Evolutionary conservation across 108 stramenopile genomes (phyloP).

Genomic region (Skeletonema menzelii): DNA sequence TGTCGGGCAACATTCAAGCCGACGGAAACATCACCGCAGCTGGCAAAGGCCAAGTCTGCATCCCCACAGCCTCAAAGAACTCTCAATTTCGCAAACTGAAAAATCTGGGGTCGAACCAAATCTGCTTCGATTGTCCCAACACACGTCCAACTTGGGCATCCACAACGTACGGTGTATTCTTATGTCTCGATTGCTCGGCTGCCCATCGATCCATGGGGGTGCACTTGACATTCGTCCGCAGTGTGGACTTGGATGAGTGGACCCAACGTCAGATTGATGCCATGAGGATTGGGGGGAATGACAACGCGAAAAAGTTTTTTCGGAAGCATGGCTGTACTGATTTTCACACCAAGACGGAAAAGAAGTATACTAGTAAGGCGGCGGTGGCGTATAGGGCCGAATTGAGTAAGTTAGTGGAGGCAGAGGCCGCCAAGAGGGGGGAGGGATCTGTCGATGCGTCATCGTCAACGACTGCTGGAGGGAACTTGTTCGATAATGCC

Average conservation of each 20-base stretch:
- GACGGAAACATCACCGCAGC: constrained; percentile 91
- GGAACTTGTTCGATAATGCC: constrained; percentile 57
- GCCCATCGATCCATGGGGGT: constrained; percentile 91
- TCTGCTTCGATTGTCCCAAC: constrained; percentile 95
- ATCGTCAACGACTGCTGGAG: constrained; percentile 8
- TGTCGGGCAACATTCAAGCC: constrained; percentile 74
- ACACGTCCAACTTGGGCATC: constrained; percentile 92
- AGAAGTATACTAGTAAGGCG: constrained; percentile 87
- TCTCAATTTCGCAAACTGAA: constrained; percentile 87
- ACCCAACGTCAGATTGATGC: constrained; percentile 91
- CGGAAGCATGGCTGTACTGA: constrained; percentile 82
- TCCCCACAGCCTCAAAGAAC: constrained; percentile 81
- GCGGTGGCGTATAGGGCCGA: constrained; percentile 74
- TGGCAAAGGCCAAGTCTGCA: constrained; percentile 78
- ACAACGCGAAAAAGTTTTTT: constrained; percentile 78
- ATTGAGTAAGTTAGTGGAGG: constrained; percentile 68
- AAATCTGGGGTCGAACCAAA: constrained; percentile 70
- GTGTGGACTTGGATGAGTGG: constrained; percentile 93
- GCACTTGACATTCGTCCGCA: constrained; percentile 88
- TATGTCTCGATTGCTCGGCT: constrained; percentile 93
- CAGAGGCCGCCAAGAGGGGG: constrained; percentile 72
- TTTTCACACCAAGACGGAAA: constrained; percentile 82
- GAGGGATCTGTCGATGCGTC: constrained; percentile 48
- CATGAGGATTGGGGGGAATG: constrained; percentile 92
- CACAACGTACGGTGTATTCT: constrained; percentile 92